A percentile compares a stretch with the other conserved stretches of the same genome.
Evolutionary conservation across 2,329 filamentous ascomycete genomes (phyloP).

Genomic region (Byssochlamys sp.): DNA sequence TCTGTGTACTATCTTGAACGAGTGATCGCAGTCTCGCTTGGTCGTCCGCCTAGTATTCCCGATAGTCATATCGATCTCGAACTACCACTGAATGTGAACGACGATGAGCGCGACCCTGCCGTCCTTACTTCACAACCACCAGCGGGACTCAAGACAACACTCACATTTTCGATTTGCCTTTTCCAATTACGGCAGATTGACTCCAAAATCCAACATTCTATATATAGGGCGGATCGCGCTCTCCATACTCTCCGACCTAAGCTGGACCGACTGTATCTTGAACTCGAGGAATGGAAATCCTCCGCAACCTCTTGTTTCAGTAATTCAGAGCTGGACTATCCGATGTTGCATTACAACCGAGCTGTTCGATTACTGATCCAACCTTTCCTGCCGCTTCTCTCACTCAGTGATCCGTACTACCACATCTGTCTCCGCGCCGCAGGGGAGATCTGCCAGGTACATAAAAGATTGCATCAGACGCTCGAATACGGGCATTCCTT

Average conservation of each 20-base stretch:
- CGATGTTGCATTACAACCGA: conserved; percentile 43
- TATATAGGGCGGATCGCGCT: conserved; percentile 42
- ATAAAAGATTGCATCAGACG: conserved; percentile 30
- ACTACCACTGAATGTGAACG: conserved; percentile 38
- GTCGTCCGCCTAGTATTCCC: conserved; percentile 42
- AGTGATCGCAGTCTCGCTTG: conserved; percentile 43
- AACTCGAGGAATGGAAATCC: conserved; percentile 41
- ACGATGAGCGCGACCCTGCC: conserved; percentile 31
- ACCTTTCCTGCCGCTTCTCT: conserved; percentile 40
- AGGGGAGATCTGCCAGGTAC: conserved; percentile 29
- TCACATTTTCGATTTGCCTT: conserved; percentile 37
- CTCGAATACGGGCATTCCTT: conserved; percentile 32
- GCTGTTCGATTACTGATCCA: conserved; percentile 43
- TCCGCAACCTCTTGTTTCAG: conserved; percentile 25
- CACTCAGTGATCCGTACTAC: conserved; percentile 39
- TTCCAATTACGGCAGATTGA: conserved; percentile 40
- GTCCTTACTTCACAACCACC: conserved; percentile 21
- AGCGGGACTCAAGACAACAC: conserved; percentile 21
- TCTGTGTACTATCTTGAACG: conserved; percentile 44
- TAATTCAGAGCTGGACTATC: conserved; percentile 38
- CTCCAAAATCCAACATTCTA: conserved; percentile 43
- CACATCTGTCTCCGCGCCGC: conserved; percentile 31
- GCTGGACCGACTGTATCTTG: conserved; percentile 37
- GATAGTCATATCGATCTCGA: conserved; percentile 45
- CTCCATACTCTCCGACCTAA: conserved; percentile 38